Conservation (phyloP, 2,329 filamentous ascomycete genomes). For the Stenocarpella maydis region DNA sequence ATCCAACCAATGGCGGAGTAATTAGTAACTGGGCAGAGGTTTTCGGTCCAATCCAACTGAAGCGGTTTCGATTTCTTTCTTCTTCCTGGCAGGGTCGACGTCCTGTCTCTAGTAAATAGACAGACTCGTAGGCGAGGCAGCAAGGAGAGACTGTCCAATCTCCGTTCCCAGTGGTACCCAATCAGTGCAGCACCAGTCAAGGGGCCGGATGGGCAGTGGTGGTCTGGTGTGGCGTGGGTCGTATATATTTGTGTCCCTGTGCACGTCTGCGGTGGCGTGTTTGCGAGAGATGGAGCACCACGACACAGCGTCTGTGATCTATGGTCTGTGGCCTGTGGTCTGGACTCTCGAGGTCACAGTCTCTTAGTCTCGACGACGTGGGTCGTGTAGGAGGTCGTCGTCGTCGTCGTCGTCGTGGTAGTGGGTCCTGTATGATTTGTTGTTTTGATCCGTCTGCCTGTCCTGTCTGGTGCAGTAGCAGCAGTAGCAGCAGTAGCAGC, state of each 20-base stretch:
- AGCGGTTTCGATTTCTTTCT: background rate
- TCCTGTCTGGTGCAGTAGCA: background rate
- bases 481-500: background rate
- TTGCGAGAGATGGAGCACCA: slow-evolving; percentile 2
- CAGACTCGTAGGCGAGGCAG: background rate
- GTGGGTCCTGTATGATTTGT: background rate
- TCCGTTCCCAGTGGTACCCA: slow-evolving; percentile 13
- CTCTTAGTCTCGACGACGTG: slow-evolving; percentile 4
- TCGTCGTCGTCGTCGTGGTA: no score
- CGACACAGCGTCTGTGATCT: background rate
- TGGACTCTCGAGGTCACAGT: background rate
- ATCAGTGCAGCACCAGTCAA: background rate
- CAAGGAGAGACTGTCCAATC: background rate
- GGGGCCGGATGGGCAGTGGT: background rate
- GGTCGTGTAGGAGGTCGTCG: background rate
- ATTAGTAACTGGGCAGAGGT: slow-evolving; percentile 3
- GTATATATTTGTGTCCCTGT: background rate
- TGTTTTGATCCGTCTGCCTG: background rate
- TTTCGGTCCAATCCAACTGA: slow-evolving; percentile 10
- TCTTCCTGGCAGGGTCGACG: background rate
- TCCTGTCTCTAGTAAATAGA: background rate
- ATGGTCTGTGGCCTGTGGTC: no score
- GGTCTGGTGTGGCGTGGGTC: background rate
- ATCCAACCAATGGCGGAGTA: slow-evolving; percentile 3
- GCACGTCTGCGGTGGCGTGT: background rate